Percentiles rank a stretch among this genome's conserved stretches.
phyloP scores from a whole-genome alignment of 2,329 filamentous ascomycete genomes.

The Pseudogymnoascus sp. region DNA sequence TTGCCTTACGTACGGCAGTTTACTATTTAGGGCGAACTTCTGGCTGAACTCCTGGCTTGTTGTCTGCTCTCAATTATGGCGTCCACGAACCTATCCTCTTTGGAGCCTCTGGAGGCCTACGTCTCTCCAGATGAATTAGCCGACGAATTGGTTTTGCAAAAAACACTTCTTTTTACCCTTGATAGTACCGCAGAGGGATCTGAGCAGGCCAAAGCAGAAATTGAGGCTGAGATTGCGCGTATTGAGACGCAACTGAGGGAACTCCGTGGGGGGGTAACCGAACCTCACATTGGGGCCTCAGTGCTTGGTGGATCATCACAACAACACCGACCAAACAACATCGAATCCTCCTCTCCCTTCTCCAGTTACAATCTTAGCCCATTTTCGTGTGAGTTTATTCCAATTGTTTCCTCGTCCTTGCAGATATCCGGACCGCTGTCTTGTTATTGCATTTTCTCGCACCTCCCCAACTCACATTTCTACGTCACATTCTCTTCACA shows the following conservation, averaged over 20 bases:
- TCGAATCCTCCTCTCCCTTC: not conserved
- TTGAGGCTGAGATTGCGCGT: conserved; percentile 18
- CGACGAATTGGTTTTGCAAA: conserved; percentile 13
- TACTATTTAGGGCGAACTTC: not conserved
- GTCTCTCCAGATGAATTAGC: conserved; percentile 9
- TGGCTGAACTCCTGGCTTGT: not conserved
- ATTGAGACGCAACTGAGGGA: conserved; percentile 9
- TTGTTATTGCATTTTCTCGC: not conserved
- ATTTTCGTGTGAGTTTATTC: conserved; percentile 4
- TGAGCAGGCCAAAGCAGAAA: conserved; percentile 16
- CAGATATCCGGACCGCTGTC: not conserved
- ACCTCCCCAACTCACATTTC: not conserved
- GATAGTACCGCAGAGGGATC: conserved; percentile 13
- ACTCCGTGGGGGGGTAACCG: not conserved
- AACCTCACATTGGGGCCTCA: not conserved
- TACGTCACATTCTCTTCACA: not conserved
- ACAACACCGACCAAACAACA: not conserved
- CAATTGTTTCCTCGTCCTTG: not conserved
- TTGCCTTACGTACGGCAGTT: not conserved
- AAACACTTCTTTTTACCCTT: conserved; percentile 35
- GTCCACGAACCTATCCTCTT: not conserved
- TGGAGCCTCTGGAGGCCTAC: conserved; percentile 6
- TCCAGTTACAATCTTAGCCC: not conserved
- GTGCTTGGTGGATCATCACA: not conserved
- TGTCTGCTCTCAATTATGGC: not conserved